A percentile compares a stretch with the other conserved stretches of the same genome.
These are phyloP conservation scores for Nicotiana knightiana DNA, from an alignment of 257 asterid species.

Conservation along the genomic window DNA sequence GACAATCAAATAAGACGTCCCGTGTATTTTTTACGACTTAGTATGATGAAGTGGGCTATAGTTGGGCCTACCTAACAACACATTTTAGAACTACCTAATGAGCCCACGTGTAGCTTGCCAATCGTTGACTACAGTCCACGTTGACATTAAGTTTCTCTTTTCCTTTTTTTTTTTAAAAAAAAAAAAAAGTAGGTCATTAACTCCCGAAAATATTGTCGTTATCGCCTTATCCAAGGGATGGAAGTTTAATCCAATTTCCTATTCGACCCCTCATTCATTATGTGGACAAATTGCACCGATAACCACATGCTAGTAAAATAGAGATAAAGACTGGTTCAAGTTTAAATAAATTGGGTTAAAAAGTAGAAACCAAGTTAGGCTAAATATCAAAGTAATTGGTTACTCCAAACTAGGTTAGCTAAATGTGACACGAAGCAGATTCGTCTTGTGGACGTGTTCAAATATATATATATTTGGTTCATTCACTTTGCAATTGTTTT, in stretches of 20 bases:
- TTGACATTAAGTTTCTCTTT: neutral
- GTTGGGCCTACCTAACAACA: neutral
- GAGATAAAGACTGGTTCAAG: neutral
- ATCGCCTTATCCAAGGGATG: neutral
- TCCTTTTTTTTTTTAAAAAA: no score
- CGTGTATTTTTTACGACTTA: no score
- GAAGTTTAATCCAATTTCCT: neutral
- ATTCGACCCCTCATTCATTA: neutral
- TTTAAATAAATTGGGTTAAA: neutral
- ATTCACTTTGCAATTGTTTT: neutral
- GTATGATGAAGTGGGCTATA: neutral
- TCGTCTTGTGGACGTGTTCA: constrained; percentile 1
- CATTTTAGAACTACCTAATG: neutral
- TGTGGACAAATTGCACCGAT: neutral
- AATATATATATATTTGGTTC: neutral
- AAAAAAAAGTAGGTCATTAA: neutral
- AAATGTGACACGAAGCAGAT: neutral
- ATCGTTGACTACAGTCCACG: constrained; percentile 6
- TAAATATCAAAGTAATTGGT: neutral
- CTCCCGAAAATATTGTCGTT: neutral
- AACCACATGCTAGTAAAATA: neutral
- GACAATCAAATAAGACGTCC: no score
- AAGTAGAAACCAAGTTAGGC: neutral
- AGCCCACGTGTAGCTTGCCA: constrained; percentile 11
- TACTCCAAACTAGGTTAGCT: neutral